These are phyloP conservation scores for Metschnikowia baotianmanensis DNA, from an alignment of 805 yeast species.

Conservation along the genomic window DNA sequence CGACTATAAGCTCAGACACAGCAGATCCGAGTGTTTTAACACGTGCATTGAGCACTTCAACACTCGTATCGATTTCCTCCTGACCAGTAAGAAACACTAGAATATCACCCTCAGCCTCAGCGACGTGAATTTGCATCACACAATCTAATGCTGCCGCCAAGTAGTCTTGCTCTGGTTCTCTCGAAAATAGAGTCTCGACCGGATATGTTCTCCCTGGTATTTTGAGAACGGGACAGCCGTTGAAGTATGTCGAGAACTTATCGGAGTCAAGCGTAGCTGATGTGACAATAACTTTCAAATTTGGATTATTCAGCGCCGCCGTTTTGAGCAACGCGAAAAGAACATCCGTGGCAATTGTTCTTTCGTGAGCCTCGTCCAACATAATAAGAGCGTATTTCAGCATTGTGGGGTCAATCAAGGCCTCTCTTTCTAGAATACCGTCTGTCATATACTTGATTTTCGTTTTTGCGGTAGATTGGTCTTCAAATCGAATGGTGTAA, in stretches of 20 bases:
- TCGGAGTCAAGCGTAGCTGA: slow-evolving; percentile 91
- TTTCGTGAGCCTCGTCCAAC: slow-evolving; percentile 97
- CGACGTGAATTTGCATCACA: slow-evolving; percentile 79
- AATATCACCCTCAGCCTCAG: slow-evolving; percentile 77
- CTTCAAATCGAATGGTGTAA: slow-evolving; percentile 84
- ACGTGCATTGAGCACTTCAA: slow-evolving; percentile 67
- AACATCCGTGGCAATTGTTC: slow-evolving; percentile 92
- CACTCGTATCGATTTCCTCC: slow-evolving; percentile 90
- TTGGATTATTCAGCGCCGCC: slow-evolving; percentile 67
- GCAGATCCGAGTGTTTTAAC: slow-evolving; percentile 61
- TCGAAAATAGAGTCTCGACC: slow-evolving; percentile 78
- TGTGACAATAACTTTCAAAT: slow-evolving; percentile 75
- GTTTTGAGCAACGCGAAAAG: slow-evolving; percentile 79
- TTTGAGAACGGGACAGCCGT: slow-evolving; percentile 73
- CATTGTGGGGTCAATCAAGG: slow-evolving; percentile 76
- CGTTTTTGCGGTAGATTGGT: slow-evolving; percentile 52
- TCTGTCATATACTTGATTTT: slow-evolving; percentile 91
- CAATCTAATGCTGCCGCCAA: slow-evolving; percentile 80
- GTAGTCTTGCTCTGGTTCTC: slow-evolving; percentile 84
- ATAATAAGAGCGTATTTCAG: slow-evolving; percentile 77
- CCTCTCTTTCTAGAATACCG: slow-evolving; percentile 92
- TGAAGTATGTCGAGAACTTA: slow-evolving; percentile 80
- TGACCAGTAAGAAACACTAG: slow-evolving; percentile 86
- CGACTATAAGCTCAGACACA: slow-evolving; percentile 64
- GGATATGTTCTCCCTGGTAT: slow-evolving; percentile 93